phyloP scores from a whole-genome alignment of 75 land plant species.

The Selaginella moellendorffii region DNA sequence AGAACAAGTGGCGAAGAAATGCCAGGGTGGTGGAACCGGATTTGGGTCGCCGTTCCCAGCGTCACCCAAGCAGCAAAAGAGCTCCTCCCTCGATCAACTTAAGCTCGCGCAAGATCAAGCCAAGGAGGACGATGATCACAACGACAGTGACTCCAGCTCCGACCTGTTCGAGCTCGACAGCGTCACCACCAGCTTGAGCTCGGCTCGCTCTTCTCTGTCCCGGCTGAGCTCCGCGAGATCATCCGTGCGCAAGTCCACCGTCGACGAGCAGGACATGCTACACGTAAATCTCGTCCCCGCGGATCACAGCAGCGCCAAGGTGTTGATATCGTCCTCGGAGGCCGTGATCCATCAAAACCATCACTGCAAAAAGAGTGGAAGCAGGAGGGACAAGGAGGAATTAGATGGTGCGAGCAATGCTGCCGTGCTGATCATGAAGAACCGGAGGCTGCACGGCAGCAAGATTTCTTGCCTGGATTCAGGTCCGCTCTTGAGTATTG shows the following conservation, averaged over 20 bases:
- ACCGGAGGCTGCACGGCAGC: not conserved
- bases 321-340: not conserved
- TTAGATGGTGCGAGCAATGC: too few species aligned
- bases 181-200: conserved; percentile 4
- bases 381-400: not conserved
- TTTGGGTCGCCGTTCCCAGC: too few species aligned
- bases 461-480: not conserved
- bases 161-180: conserved; percentile 11
- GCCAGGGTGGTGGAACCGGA: too few species aligned
- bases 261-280: not conserved
- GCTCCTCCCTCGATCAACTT: too few species aligned
- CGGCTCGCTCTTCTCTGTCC: conserved; percentile 3
- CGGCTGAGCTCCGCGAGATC: conserved; percentile 4
- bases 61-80: too few species aligned
- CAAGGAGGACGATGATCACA: not conserved
- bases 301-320: too few species aligned
- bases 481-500: not conserved
- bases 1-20: not conserved
- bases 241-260: not conserved
- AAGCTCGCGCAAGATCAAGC: too few species aligned
- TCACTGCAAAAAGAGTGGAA: too few species aligned
- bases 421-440: not conserved
- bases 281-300: too few species aligned
- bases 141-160: conserved; percentile 8
- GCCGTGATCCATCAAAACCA: not conserved